Evolutionary conservation across 2,329 filamentous ascomycete species (phyloP), one percentile per base, ranked within the genome.

Genomic region (Leptosphaerulina australis): DNA sequence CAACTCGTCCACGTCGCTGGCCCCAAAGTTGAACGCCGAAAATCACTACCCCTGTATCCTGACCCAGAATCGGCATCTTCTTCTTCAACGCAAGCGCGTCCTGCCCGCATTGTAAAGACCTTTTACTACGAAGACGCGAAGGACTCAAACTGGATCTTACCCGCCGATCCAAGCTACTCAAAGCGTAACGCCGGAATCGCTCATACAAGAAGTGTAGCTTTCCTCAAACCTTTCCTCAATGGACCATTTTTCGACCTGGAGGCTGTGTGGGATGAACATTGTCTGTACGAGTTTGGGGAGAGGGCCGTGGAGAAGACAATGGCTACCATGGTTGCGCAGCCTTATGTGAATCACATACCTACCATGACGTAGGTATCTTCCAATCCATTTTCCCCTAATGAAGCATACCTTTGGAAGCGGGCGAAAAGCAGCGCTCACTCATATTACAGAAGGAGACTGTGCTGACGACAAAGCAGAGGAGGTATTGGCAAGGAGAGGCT

Each of bases 301-400:
- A 80, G 87, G 9, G 83, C 83, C 2, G 87, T 90, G 0, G 83
- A 84, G 54, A 82, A 84, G 56, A 92, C 88, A 0, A 91, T 92
- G 88, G 79, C 78, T n/a, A 91, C 88, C 0, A 91, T 92, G 88
- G 87, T 91, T 1, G 79, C 85, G 37, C 84, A 90, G 67, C 88
- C 88, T 1, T 91, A 91, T 62, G 88, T 92, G 1, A 91, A 91
- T 64, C 87, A 91, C 64, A 78, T 91, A 2, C 86, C 88, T 0
- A 90, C 87, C 0, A 78, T 85, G 62, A 76, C 80, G 62, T 62
- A 41, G 28, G 58, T 61, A n/a, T 3, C 30, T 14, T 12, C 24
- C 14, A 14, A 5, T 44, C 17, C 9, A 37, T 26, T 44, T 15
- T 4, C 2, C 1, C 9, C 3, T 9, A 11, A 20, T 24, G 12